Conservation (phyloP, 1,284 basidiomycete genomes). For the Athelia sp. region DNA sequence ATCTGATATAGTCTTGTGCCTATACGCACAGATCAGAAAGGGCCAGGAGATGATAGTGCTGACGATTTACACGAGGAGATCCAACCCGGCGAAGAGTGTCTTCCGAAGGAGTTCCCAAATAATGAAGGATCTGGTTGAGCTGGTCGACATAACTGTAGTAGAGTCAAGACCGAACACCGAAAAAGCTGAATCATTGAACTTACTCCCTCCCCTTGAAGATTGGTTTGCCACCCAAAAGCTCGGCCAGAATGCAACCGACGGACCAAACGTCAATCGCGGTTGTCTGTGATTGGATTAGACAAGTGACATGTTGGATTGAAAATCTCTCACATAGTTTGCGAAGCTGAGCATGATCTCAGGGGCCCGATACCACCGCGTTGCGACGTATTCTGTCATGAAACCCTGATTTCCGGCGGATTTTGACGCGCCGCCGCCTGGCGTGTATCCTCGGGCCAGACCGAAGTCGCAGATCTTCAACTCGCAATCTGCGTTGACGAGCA, state of each 20-base stretch:
- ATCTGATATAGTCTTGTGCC: slow-evolving; percentile 98
- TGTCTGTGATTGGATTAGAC: slow-evolving; percentile 38
- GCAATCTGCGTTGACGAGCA: slow-evolving; percentile 98
- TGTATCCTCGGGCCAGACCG: slow-evolving; percentile 94
- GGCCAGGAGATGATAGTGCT: not conserved
- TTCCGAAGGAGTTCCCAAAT: slow-evolving; percentile 95
- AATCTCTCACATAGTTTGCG: slow-evolving; percentile 81
- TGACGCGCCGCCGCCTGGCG: slow-evolving; percentile 67
- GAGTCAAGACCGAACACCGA: not conserved
- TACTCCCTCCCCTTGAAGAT: slow-evolving; percentile 98
- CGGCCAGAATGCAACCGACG: slow-evolving; percentile 96
- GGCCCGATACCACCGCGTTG: slow-evolving; percentile 96
- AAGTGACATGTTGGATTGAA: not conserved
- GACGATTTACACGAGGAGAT: slow-evolving; percentile 66
- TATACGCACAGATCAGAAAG: slow-evolving; percentile 22
- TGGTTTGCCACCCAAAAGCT: slow-evolving; percentile 93
- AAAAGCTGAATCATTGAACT: slow-evolving; percentile 20
- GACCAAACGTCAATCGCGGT: slow-evolving; percentile 97
- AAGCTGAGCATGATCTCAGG: slow-evolving; percentile 98
- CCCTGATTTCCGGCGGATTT: slow-evolving; percentile 79
- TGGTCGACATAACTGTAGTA: slow-evolving; percentile 92
- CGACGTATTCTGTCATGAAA: slow-evolving; percentile 99
- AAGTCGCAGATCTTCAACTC: slow-evolving; percentile 99
- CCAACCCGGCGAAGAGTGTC: slow-evolving; percentile 95
- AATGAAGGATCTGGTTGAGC: slow-evolving; percentile 97